Base-by-base conservation (phyloP, 2,329 filamentous ascomycete species). In the Ophiosphaerella korrae region DNA sequence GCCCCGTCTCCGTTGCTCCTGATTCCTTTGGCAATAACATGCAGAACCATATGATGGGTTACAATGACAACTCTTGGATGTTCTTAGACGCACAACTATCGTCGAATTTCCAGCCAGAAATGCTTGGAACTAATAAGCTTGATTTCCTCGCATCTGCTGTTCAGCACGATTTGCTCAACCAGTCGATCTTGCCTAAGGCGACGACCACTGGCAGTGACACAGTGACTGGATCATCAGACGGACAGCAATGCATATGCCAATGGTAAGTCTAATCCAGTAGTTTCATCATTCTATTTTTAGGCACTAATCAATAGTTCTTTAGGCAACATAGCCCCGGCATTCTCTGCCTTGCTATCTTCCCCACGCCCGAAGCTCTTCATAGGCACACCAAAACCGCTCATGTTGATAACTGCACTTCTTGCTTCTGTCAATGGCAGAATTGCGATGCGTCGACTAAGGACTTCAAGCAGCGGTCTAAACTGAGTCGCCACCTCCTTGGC, bases 401-500 rank as follows among this genome's bases (percentile, higher is more conserved):
- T 42, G 68, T 73, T 14, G 67, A 72, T 55, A 68, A 66, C 45
- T 73, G 68, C 49, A 60, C 62, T 1, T 58, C 59, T 29, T 73
- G 68, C 51, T 60, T 68, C 55, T 74, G 71, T 42, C 70, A 69
- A 45, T 75, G 72, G 72, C 63, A 69, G 45, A 57, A 54, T 12
- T 75, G 72, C 41, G 67, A 73, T 31, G 61, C 64, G 4, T 60
- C 54, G 0, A 50, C 60, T 7, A 74, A 72, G 49, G 72, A 75
- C 50, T 74, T 74, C 55, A 74, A 74, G 50, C 72, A 75, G 50
- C 69, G 72, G 14, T 72, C 68, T 5, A 75, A 75, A 54, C 62
- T 75, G 3, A 69, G 63, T 21, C 66, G 72, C 9, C 72, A 75
- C 48, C 59, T 74, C 23, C 68, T 72, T 14, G 68, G 65, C 2